Evolutionary conservation across 2,329 filamentous ascomycete genomes (phyloP).

Genomic region (Aureobasidium sp.): DNA sequence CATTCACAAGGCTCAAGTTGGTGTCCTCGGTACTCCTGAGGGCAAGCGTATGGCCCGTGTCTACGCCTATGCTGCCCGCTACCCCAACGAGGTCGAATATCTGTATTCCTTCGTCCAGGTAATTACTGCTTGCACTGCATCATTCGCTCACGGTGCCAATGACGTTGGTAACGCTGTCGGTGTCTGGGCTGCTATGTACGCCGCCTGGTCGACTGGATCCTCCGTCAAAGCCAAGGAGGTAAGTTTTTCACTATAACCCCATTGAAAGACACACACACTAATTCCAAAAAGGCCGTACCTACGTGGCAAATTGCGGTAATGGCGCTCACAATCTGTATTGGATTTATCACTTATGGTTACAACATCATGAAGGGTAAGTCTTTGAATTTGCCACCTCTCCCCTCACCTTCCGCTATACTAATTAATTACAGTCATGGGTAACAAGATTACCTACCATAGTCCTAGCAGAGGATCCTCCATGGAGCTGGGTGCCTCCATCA

Average conservation of each 20-base stretch:
- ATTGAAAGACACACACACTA: background rate
- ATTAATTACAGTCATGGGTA: slow-evolving; percentile 40
- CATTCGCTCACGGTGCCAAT: slow-evolving; percentile 64
- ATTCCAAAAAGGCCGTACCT: slow-evolving; percentile 44
- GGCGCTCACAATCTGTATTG: slow-evolving; percentile 47
- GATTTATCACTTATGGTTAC: slow-evolving; percentile 57
- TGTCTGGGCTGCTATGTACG: slow-evolving; percentile 56
- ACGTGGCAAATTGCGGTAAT: slow-evolving; percentile 72
- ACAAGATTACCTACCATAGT: slow-evolving; percentile 54
- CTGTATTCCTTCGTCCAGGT: slow-evolving; percentile 49
- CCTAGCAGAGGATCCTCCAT: slow-evolving; percentile 54
- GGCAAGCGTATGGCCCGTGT: slow-evolving; percentile 60
- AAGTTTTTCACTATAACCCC: background rate
- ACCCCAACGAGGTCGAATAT: slow-evolving; percentile 56
- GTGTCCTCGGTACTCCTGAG: slow-evolving; percentile 64
- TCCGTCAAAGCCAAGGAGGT: slow-evolving; percentile 49
- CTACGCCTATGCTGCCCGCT: slow-evolving; percentile 51
- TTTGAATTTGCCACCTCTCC: no score
- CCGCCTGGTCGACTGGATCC: slow-evolving; percentile 49
- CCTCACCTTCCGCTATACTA: background rate
- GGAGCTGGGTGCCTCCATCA: slow-evolving; percentile 56
- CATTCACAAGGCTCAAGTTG: slow-evolving; percentile 68
- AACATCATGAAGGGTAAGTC: slow-evolving; percentile 53
- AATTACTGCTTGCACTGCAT: slow-evolving; percentile 58
- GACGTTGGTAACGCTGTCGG: slow-evolving; percentile 59